A percentile compares a stretch with the other conserved stretches of the same genome.
Evolutionary conservation across 306 rosid species (phyloP).

Genomic region (Trifolium subterraneum): DNA sequence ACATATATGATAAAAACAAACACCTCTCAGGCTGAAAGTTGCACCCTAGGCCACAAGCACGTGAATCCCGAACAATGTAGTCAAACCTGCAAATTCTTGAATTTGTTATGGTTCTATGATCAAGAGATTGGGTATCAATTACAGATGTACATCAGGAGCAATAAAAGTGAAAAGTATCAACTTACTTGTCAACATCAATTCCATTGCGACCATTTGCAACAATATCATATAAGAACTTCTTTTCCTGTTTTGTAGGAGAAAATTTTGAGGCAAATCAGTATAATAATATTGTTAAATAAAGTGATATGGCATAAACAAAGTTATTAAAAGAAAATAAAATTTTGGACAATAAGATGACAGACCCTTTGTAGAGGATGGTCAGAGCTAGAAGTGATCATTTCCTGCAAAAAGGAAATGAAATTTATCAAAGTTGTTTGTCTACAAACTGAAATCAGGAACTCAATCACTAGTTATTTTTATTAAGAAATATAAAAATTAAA

Average conservation of each 20-base stretch:
- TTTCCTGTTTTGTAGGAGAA: conserved; percentile 44
- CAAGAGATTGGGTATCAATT: conserved; percentile 27
- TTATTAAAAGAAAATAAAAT: conserved; percentile 11
- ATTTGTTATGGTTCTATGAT: conserved; percentile 11
- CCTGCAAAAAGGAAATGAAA: conserved; percentile 50
- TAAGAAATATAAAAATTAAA: conserved; percentile 28
- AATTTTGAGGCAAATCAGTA: conserved; percentile 26
- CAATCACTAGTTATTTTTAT: conserved; percentile 13
- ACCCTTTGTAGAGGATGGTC: conserved; percentile 40
- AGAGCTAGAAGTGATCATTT: conserved; percentile 49
- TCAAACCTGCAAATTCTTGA: conserved; percentile 70
- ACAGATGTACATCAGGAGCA: background rate
- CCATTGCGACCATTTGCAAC: conserved; percentile 98
- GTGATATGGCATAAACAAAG: conserved; percentile 2
- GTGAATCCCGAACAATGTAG: conserved; percentile 83
- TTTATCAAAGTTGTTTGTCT: conserved; percentile 22
- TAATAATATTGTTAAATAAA: conserved; percentile 4
- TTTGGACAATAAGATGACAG: conserved; percentile 29
- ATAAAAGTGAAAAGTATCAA: conserved; percentile 19
- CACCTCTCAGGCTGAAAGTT: conserved; percentile 81
- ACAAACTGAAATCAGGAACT: conserved; percentile 18
- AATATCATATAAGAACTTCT: conserved; percentile 79
- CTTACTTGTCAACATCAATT: conserved; percentile 93
- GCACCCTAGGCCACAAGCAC: conserved; percentile 92
- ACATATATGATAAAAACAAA: conserved; percentile 12